Base-by-base conservation (phyloP, 495 filamentous ascomycete genomes). In the Pyrenopolyporus hunteri region DNA sequence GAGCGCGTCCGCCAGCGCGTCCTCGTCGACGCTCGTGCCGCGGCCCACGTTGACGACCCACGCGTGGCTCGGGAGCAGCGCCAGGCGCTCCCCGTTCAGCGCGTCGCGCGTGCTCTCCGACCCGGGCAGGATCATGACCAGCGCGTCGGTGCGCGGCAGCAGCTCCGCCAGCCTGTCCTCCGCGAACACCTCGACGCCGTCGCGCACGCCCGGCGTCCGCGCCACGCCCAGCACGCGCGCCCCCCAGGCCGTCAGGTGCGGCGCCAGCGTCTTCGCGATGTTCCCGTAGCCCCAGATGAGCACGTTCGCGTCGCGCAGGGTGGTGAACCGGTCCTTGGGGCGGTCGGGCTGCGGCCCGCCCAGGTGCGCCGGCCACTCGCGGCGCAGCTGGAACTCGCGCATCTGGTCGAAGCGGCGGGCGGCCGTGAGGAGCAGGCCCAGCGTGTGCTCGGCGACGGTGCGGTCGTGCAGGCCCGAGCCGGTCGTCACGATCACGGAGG, bases 41-140 rank as follows among this genome's bases (percentile, higher is more conserved):
- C 91, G 83, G 4, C 91, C 90, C 2, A 92, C 93, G 69, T 95
- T 95, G 11, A 93, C 84, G 47, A 93, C 81, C 66, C 91, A 89
- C 10, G 89, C 84, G 9, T 91, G 90, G 60, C 83, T 81, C 68
- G 91, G 92, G 81, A 93, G 87, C 70, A 87, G 82, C 50, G 70
- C 72, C 62, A 93, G 81, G 62, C 91, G 82, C 40, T 79, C 78
- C 11, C 77, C 80, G 40, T 82, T 85, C 55, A 93, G 86, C 44
- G 87, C 89, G 65, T 92, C 84, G 33, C 75, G 76, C n/a, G 91
- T 93, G 50, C 87, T 87, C 53, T 89, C 73, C 10, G 68, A 63
- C 1, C 78, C 78, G 0, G 90, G 89, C 43, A 91, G 75, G 69
- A 93, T 92, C 76, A 93, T 76, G 52, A 89, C 90, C 17, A 95